A percentile compares a stretch with the other conserved stretches of the same genome.
Evolutionary conservation across 2,329 filamentous ascomycete genomes (phyloP).

Genomic region (Graphiopsis chlorocephala): DNA sequence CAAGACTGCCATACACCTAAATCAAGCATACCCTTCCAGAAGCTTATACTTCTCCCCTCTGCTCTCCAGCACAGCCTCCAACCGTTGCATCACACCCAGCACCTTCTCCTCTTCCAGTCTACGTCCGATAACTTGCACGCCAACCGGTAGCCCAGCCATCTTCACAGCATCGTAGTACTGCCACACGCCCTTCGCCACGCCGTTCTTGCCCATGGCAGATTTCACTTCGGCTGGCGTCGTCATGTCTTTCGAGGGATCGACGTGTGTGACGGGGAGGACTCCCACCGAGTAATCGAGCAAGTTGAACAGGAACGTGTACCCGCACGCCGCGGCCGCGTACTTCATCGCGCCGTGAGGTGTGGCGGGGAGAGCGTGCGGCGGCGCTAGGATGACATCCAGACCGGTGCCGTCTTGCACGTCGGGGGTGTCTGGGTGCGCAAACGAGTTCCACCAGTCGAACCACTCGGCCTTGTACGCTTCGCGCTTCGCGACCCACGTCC

Average conservation of each 20-base stretch:
- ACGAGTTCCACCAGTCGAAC: slow-evolving; percentile 80
- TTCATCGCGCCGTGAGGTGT: slow-evolving; percentile 84
- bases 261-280: slow-evolving; percentile 80
- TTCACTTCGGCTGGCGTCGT: slow-evolving; percentile 61
- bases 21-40: slow-evolving; percentile 37
- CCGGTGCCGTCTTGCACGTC: slow-evolving; percentile 27
- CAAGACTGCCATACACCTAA: too few relatives aligned
- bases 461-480: slow-evolving; percentile 75
- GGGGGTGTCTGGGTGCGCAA: slow-evolving; percentile 34
- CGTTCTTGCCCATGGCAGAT: slow-evolving; percentile 61
- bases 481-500: slow-evolving; percentile 73
- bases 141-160: slow-evolving; percentile 87
- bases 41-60: slow-evolving; percentile 51
- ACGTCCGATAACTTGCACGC: slow-evolving; percentile 76
- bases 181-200: slow-evolving; percentile 78
- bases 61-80: slow-evolving; percentile 70
- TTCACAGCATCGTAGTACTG: slow-evolving; percentile 76
- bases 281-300: slow-evolving; percentile 83
- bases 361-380: slow-evolving; percentile 87
- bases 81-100: slow-evolving; percentile 71
- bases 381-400: slow-evolving; percentile 75
- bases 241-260: slow-evolving; percentile 67
- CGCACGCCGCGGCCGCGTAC: slow-evolving; percentile 79
- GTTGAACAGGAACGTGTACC: slow-evolving; percentile 93
- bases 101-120: slow-evolving; percentile 87